Evolutionary conservation across 306 rosid genomes (phyloP).

Genomic region (Begonia loranthoides): DNA sequence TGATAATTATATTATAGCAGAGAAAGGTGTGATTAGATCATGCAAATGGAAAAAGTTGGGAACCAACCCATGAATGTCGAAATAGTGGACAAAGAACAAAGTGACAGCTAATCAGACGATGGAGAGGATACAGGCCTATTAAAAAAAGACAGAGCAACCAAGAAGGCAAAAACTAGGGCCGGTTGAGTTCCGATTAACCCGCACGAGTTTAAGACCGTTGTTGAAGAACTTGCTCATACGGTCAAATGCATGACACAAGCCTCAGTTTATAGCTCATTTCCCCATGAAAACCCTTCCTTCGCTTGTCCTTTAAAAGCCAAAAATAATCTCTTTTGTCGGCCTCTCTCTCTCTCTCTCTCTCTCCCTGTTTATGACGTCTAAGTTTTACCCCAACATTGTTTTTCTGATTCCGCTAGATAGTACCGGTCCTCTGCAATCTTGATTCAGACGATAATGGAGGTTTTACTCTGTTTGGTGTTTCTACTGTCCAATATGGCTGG

Average conservation of each 20-base stretch:
- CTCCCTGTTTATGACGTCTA: not conserved
- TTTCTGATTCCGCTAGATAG: not conserved
- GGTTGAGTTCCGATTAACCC: constrained; percentile 19
- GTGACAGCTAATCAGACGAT: too few relatives aligned
- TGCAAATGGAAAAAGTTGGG: too few relatives aligned
- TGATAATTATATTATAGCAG: too few relatives aligned
- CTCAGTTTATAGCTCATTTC: constrained; percentile 18
- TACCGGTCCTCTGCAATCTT: constrained; percentile 2
- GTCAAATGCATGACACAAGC: constrained; percentile 9
- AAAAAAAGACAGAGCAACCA: too few relatives aligned
- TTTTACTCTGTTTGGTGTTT: constrained; percentile 33
- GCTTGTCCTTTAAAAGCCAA: constrained; percentile 1
- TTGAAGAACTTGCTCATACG: constrained; percentile 2
- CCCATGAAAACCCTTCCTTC: constrained; percentile 12
- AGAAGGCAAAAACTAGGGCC: constrained; percentile 4
- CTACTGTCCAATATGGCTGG: constrained; percentile 43
- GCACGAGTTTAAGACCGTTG: constrained; percentile 54
- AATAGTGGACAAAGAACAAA: too few relatives aligned
- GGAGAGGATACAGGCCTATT: too few relatives aligned
- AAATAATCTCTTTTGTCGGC: constrained; percentile 6
- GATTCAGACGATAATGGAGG: constrained; percentile 35
- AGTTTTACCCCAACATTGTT: not conserved
- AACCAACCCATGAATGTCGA: too few relatives aligned
- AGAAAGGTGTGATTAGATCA: too few relatives aligned
- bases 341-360: constrained; percentile 5